These are phyloP conservation scores for Tetraselmis chui DNA, from an alignment of 139 green algal species.

Conservation along the genomic window DNA sequence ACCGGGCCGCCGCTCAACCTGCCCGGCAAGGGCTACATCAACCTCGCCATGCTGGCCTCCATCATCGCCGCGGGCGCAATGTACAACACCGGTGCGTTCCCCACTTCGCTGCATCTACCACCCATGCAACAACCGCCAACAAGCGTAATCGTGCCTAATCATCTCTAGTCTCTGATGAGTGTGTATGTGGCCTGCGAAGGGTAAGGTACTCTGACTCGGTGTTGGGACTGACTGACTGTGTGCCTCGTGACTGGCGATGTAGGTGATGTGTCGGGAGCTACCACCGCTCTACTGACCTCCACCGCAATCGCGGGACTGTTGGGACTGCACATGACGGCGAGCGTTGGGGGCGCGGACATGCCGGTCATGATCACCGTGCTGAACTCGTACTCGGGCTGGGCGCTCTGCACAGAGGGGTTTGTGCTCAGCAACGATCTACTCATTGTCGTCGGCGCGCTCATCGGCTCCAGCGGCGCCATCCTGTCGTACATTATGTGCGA, in stretches of 20 bases:
- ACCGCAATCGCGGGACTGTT: constrained; percentile 58
- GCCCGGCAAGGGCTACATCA: constrained; percentile 72
- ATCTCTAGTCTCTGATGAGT: constrained; percentile 1
- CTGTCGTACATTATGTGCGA: constrained; percentile 89
- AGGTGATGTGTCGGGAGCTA: background rate
- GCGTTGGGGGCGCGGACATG: constrained; percentile 83
- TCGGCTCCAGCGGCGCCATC: constrained; percentile 80
- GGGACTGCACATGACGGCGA: constrained; percentile 76
- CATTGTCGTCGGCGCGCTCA: constrained; percentile 74
- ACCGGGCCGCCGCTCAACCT: constrained; percentile 52
- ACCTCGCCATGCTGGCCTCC: constrained; percentile 42
- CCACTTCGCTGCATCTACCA: constrained; percentile 20
- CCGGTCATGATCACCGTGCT: constrained; percentile 89
- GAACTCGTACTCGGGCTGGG: constrained; percentile 59
- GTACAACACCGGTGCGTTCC: constrained; percentile 39
- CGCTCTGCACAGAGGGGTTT: background rate
- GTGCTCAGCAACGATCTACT: constrained; percentile 53
- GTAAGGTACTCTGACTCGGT: too few relatives aligned
- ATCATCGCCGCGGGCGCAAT: constrained; percentile 42
- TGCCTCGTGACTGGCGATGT: too few relatives aligned
- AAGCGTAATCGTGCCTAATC: constrained; percentile 7
- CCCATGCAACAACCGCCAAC: too few relatives aligned
- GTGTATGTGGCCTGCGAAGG: too few relatives aligned
- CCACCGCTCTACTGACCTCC: constrained; percentile 25
- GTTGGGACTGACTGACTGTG: too few relatives aligned